Evolutionary conservation across 108 stramenopile species (phyloP), one percentile per base, ranked within the genome.

Genomic region (Nitzschia sp.): DNA sequence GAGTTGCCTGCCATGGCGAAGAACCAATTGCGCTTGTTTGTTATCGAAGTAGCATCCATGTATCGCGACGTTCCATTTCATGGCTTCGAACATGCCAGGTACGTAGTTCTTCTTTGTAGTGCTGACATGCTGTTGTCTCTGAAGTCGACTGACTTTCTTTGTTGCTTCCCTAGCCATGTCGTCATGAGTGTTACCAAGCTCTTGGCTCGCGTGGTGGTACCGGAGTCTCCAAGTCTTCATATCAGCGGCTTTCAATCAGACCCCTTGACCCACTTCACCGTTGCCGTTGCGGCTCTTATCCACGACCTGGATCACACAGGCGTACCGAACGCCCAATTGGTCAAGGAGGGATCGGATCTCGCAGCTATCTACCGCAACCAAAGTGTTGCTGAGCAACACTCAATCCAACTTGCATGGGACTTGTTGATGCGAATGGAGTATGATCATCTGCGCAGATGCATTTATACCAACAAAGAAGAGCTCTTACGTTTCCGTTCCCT

Each of bases 51-150:
- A 51, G 73, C 79, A 3, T 37, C 40, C 2, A 67, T 82, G 67
- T 82, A 87, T 57, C 68, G 75, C 6, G 53, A 72, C 34, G 81
- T 82, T 25, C 77, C 79, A 9, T 87, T 87, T 56, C 86, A 87
- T 69, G 74, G 76, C 25, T 84, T 87, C 53, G 86, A 84, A 41
- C 86, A 87, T 62, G 78, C 79, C 19, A 59, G 71, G 24, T 82
- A 83, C n/a, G n/a, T n/a, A 48, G 82, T 84, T 48, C 17, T 15
- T 6, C 6, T 48, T 48, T 6, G n/a, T 48, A 2, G n/a, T 17
- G 14, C n/a, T 48, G 2, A 48, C n/a, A 48, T 43, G 43, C 43
- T 10, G 9, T 17, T 48, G n/a, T 48, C 14, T 5, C 6, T 48
- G 46, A 17, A 2, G 46, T 34, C 29, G 1, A 3, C 29, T 34